Evolutionary conservation across 345 rosid species (phyloP).

Genomic region (Eucalyptus shirleyi): DNA sequence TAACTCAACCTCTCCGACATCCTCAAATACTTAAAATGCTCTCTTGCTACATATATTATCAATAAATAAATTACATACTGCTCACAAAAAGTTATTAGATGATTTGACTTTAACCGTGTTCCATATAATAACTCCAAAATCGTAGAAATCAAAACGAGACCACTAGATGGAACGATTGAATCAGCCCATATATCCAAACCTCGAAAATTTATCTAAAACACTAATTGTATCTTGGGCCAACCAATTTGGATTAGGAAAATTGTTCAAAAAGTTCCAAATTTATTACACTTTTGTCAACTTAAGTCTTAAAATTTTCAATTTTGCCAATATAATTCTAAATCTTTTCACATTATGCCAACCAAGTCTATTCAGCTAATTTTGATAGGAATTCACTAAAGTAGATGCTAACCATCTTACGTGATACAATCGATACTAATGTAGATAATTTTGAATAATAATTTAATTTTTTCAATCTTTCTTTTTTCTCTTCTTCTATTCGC

Average conservation of each 20-base stretch:
- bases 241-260: no score
- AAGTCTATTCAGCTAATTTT: no score
- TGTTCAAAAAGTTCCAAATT: accelerated
- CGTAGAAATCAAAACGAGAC: neutral
- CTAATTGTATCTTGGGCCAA: neutral
- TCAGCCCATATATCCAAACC: neutral
- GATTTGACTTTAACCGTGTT: neutral
- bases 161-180: accelerated
- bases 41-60: neutral
- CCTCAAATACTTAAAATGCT: neutral
- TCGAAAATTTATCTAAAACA: neutral
- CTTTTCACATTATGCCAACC: no score
- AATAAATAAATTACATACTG: neutral
- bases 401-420: accelerated
- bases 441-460: no score
- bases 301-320: accelerated
- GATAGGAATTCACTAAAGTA: no score
- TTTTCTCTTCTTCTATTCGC: no score
- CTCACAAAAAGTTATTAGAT: neutral
- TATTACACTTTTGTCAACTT: no score
- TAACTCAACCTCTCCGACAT: neutral
- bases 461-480: no score
- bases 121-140: neutral
- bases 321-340: accelerated
- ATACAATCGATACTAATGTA: accelerated